Percentiles rank a stretch among this genome's conserved stretches.
These are phyloP conservation scores for Aspergillus avenaceus DNA, from an alignment of 495 filamentous ascomycete genomes.

Conservation along the genomic window DNA sequence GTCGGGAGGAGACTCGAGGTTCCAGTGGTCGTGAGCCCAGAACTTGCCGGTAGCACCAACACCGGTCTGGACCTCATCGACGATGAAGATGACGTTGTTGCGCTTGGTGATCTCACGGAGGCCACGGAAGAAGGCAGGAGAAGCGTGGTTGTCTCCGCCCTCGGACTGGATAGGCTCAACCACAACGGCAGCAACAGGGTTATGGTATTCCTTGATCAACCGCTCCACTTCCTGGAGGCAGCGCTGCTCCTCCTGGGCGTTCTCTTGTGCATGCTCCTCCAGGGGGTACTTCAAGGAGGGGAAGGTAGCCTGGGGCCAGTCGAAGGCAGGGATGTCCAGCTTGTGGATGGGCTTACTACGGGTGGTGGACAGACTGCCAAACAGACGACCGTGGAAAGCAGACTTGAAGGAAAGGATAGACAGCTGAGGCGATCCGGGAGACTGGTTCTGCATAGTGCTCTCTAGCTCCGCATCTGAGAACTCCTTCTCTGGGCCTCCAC, in stretches of 20 bases:
- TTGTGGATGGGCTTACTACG: slow-evolving; percentile 98
- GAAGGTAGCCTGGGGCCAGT: slow-evolving; percentile 97
- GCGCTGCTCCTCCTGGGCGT: slow-evolving; percentile 75
- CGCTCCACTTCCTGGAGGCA: slow-evolving; percentile 87
- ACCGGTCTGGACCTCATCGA: slow-evolving; percentile 98
- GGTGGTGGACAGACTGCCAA: slow-evolving; percentile 88
- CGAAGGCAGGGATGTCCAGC: slow-evolving; percentile 95
- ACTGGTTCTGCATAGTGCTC: slow-evolving; percentile 79
- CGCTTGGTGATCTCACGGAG: slow-evolving; percentile 83
- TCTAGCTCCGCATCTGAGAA: slow-evolving; percentile 79
- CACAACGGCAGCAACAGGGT: slow-evolving; percentile 84
- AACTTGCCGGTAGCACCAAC: slow-evolving; percentile 91
- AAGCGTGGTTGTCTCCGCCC: slow-evolving; percentile 98
- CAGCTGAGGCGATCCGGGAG: slow-evolving; percentile 76
- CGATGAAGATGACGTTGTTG: slow-evolving; percentile 86
- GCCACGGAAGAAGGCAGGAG: slow-evolving; percentile 84
- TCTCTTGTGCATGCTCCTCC: slow-evolving; percentile 76
- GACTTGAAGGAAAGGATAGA: slow-evolving; percentile 93
- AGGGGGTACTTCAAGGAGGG: slow-evolving; percentile 88
- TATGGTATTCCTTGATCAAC: slow-evolving; percentile 76
- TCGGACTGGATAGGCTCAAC: slow-evolving; percentile 98
- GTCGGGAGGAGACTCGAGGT: slow-evolving; percentile 78
- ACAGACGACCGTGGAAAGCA: slow-evolving; percentile 93
- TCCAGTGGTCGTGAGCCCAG: slow-evolving; percentile 99
- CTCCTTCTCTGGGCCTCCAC: slow-evolving; percentile 75